phyloP scores from a whole-genome alignment of 192 early-diverging fungal species.

The Coemansia biformis region DNA sequence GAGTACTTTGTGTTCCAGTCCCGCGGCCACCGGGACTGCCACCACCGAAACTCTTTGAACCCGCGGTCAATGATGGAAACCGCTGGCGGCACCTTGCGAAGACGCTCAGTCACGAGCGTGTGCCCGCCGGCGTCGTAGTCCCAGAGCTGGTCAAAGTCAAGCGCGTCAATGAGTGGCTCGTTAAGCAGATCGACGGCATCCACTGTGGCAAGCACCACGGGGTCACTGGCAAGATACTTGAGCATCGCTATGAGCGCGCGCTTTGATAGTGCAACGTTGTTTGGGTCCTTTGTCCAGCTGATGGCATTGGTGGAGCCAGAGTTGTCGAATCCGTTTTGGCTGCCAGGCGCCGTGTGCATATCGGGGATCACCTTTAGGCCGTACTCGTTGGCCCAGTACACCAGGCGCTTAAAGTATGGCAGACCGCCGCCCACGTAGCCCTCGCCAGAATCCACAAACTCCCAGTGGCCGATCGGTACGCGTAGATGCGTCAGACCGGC shows the following conservation, averaged over 20 bases:
- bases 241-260: conserved; percentile 52
- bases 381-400: conserved; percentile 54
- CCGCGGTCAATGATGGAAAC: conserved; percentile 45
- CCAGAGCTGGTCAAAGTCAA: conserved; percentile 47
- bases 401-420: conserved; percentile 44
- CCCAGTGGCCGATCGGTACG: conserved; percentile 60
- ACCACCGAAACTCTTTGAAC: conserved; percentile 47
- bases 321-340: conserved; percentile 59
- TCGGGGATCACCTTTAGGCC: conserved; percentile 53
- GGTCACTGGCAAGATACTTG: conserved; percentile 50
- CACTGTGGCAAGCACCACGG: conserved; percentile 26
- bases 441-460: conserved; percentile 52
- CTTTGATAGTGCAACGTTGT: conserved; percentile 52
- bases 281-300: conserved; percentile 46
- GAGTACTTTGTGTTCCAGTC: conserved; percentile 45
- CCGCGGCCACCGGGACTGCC: conserved; percentile 42
- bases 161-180: conserved; percentile 39
- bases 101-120: conserved; percentile 19
- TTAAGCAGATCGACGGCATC: conserved; percentile 46
- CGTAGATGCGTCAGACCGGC: conserved; percentile 53
- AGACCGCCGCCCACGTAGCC: conserved; percentile 50
- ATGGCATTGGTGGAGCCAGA: conserved; percentile 45
- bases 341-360: conserved; percentile 56
- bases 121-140: conserved; percentile 47
- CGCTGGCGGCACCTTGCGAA: conserved; percentile 31